These are phyloP conservation scores for Daldinia childiae DNA, from an alignment of 495 filamentous ascomycete species.

Conservation along the genomic window DNA sequence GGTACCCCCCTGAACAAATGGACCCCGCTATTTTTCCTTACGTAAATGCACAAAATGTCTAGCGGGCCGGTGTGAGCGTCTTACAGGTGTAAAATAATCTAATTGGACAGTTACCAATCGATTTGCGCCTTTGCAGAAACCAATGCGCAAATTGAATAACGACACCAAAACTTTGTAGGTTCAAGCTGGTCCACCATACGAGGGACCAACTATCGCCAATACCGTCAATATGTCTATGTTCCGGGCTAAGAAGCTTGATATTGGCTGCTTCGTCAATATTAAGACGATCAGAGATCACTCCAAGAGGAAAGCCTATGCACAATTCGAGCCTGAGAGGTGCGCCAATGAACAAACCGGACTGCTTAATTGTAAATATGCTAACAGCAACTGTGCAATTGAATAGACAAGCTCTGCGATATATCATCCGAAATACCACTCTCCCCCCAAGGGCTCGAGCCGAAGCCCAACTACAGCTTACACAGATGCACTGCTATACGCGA, in stretches of 20 bases:
- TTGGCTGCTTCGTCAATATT: slow-evolving; percentile 85
- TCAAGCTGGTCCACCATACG: slow-evolving; percentile 14
- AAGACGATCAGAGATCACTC: slow-evolving; percentile 89
- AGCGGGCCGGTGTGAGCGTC: not conserved
- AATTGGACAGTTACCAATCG: slow-evolving; percentile 9
- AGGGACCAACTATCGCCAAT: slow-evolving; percentile 12
- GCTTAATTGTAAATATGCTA: slow-evolving; percentile 6
- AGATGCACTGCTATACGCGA: slow-evolving; percentile 95
- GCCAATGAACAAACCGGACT: slow-evolving; percentile 15
- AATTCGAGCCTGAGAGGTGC: slow-evolving; percentile 86
- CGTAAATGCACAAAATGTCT: not conserved
- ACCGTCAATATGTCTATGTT: slow-evolving; percentile 76
- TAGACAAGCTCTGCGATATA: slow-evolving; percentile 95
- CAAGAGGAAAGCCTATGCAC: slow-evolving; percentile 90
- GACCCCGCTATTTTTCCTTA: not conserved
- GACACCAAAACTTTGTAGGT: slow-evolving; percentile 37
- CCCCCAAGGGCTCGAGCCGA: slow-evolving; percentile 81
- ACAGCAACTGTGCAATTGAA: slow-evolving; percentile 10
- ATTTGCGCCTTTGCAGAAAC: slow-evolving; percentile 2
- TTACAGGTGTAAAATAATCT: not conserved
- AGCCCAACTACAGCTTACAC: slow-evolving; percentile 88
- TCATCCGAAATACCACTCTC: slow-evolving; percentile 90
- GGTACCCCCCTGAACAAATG: slow-evolving; percentile 26
- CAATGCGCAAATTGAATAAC: slow-evolving; percentile 15
- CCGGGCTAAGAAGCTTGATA: slow-evolving; percentile 83